Evolutionary conservation across 257 asterid species (phyloP), one percentile per base, ranked within the genome.

Genomic region (Solanum chmielewskii): DNA sequence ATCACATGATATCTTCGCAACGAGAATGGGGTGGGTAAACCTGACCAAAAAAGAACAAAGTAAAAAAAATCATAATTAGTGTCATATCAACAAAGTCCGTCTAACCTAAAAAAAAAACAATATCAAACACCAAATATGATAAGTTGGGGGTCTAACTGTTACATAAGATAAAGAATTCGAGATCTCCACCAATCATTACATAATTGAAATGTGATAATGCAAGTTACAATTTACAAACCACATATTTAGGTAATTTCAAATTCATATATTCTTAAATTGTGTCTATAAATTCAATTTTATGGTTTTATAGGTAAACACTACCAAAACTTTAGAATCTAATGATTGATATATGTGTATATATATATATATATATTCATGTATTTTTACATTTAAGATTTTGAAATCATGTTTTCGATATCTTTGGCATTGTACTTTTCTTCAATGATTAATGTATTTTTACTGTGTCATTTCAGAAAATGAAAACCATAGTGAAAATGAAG

Each of bases 11-110:
- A 62, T 62, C 5, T 23, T 62, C 7, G 6, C n/a, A 62, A 52
- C 10, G 2, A 2, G 10, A 62, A 29, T n/a, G 7, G 15, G 11
- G 2, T 23, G 7, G 31, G 1, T n/a, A 23, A 23, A 23, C 29
- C 33, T 62, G 3, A 10, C 4, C 18, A 6, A 11, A 2, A 64
- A 64, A 64, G 1, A 64, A 64, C 8, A 64, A 10, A 64, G 15
- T 64, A 16, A 64, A 64, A 0, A 64, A 1, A 64, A 27, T n/a
- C 0, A 11, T 11, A 1, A 5, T 2, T 0, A 64, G 0, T 25
- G 33, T 4, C 33, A n/a, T 64, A 64, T 64, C 2, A 0, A 5
- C 0, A 1, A 11, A 64, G 9, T 12, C 6, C 0, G 9, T 27
- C 8, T 64, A 11, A 1, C 71, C 20, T 13, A 1, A 0, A 21